These are phyloP conservation scores for Candida chauliodis DNA, from an alignment of 805 yeast species.

Conservation along the genomic window DNA sequence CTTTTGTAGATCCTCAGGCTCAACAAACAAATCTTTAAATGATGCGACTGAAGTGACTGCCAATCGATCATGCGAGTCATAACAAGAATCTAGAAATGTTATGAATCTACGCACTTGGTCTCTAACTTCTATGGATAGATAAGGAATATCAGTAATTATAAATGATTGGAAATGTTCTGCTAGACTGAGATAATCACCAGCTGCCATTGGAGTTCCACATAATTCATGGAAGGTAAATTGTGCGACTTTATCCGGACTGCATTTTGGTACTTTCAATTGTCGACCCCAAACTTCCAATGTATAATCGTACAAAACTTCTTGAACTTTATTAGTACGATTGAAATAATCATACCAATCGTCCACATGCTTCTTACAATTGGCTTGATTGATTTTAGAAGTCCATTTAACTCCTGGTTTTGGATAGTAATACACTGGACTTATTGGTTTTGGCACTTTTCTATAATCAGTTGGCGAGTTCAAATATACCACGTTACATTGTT, in stretches of 20 bases:
- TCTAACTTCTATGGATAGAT: conserved; percentile 68
- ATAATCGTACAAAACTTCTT: conserved; percentile 18
- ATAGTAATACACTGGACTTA: conserved; percentile 70
- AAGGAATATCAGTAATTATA: conserved; percentile 91
- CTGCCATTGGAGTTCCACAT: conserved; percentile 84
- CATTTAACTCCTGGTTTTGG: conserved; percentile 65
- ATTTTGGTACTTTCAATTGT: conserved; percentile 65
- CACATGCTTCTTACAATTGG: conserved; percentile 58
- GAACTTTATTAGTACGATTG: conserved; percentile 51
- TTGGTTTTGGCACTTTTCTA: conserved; percentile 81
- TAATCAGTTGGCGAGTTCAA: conserved; percentile 93
- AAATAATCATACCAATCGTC: conserved; percentile 78
- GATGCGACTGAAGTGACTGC: conserved; percentile 89
- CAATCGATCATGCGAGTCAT: conserved; percentile 82
- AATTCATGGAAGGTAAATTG: conserved; percentile 83
- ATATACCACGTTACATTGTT: conserved; percentile 69
- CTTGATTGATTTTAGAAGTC: conserved; percentile 45
- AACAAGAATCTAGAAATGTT: conserved; percentile 92
- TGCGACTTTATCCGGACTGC: conserved; percentile 79
- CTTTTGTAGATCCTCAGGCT: conserved; percentile 59
- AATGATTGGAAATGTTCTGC: conserved; percentile 74
- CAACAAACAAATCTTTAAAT: conserved; percentile 81
- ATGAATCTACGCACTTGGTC: conserved; percentile 89
- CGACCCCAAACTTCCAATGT: conserved; percentile 82
- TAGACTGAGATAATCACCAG: conserved; percentile 88